These are phyloP conservation scores for Hemileccinum impolitum DNA, from an alignment of 768 basidiomycete species.

Conservation along the genomic window DNA sequence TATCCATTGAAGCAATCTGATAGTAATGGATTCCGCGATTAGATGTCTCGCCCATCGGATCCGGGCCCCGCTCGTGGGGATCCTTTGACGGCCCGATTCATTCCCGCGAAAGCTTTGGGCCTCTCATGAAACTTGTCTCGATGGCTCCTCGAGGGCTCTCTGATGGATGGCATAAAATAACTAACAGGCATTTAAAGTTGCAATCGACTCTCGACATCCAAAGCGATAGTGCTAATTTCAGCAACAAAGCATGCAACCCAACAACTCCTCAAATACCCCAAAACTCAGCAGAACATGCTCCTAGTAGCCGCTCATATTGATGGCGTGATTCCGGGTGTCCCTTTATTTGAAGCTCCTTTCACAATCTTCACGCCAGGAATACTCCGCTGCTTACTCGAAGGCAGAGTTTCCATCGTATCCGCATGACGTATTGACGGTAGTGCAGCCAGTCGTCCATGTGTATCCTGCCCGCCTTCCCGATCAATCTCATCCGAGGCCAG, in stretches of 20 bases:
- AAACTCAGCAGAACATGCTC: slow-evolving; percentile 8
- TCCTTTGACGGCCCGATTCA: slow-evolving; percentile 11
- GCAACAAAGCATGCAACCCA: background rate
- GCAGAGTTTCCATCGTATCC: slow-evolving; percentile 10
- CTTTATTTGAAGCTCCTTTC: slow-evolving; percentile 20
- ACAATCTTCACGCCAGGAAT: slow-evolving; percentile 34
- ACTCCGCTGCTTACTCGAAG: slow-evolving; percentile 24
- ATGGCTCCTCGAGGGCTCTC: background rate
- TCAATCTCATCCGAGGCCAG: background rate
- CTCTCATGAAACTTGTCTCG: background rate
- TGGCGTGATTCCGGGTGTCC: slow-evolving; percentile 5
- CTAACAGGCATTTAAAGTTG: background rate
- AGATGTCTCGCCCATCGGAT: background rate
- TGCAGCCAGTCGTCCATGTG: background rate
- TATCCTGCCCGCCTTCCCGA: background rate
- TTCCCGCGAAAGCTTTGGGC: slow-evolving; percentile 18
- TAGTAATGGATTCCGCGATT: background rate
- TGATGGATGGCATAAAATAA: background rate
- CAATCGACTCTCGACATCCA: background rate
- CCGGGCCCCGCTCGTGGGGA: slow-evolving; percentile 1
- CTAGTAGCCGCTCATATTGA: slow-evolving; percentile 7
- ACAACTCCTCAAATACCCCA: background rate
- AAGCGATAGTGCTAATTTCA: slow-evolving; percentile 3
- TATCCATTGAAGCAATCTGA: too few species aligned
- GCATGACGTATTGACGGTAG: slow-evolving; percentile 2